Evolutionary conservation across 345 rosid genomes (phyloP).

Genomic region (Cardamine chenopodiifolia): DNA sequence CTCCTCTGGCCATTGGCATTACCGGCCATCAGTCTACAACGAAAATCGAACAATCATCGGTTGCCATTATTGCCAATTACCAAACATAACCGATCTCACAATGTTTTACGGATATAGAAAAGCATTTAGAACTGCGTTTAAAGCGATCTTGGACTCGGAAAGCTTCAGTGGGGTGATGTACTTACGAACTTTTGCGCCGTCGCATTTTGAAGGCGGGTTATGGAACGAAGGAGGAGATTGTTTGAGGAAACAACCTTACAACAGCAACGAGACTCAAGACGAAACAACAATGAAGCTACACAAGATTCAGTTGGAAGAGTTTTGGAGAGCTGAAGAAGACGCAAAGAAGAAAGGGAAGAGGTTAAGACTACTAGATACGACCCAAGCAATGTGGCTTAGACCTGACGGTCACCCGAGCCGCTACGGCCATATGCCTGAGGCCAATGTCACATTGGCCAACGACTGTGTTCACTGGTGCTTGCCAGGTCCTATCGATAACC

Average conservation of each 20-base stretch:
- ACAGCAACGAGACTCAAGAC: slow-evolving; percentile 60
- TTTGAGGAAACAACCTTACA: slow-evolving; percentile 55
- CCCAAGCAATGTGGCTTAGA: slow-evolving; percentile 61
- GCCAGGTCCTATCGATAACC: slow-evolving; percentile 86
- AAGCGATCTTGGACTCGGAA: slow-evolving; percentile 53
- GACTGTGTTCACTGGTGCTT: slow-evolving; percentile 97
- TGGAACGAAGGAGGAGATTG: slow-evolving; percentile 93
- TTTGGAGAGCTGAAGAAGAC: slow-evolving; percentile 53
- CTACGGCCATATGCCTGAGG: slow-evolving; percentile 67
- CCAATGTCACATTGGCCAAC: slow-evolving; percentile 70
- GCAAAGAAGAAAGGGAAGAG: slow-evolving; percentile 59
- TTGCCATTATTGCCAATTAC: slow-evolving; percentile 62
- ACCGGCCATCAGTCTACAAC: slow-evolving; percentile 58
- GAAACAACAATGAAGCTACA: slow-evolving; percentile 58
- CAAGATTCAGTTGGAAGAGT: slow-evolving; percentile 76
- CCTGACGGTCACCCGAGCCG: slow-evolving; percentile 87
- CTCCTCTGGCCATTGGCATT: slow-evolving; percentile 90
- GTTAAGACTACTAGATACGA: slow-evolving; percentile 62
- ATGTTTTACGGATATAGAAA: slow-evolving; percentile 66
- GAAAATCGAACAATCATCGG: slow-evolving; percentile 52
- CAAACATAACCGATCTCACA: slow-evolving; percentile 57
- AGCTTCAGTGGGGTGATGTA: slow-evolving; percentile 63
- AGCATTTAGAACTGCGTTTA: slow-evolving; percentile 72
- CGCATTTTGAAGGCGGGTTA: slow-evolving; percentile 77
- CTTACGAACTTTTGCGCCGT: slow-evolving; percentile 70